phyloP scores from a whole-genome alignment of 2,329 filamentous ascomycete genomes.

The Magnaporthales sp. region DNA sequence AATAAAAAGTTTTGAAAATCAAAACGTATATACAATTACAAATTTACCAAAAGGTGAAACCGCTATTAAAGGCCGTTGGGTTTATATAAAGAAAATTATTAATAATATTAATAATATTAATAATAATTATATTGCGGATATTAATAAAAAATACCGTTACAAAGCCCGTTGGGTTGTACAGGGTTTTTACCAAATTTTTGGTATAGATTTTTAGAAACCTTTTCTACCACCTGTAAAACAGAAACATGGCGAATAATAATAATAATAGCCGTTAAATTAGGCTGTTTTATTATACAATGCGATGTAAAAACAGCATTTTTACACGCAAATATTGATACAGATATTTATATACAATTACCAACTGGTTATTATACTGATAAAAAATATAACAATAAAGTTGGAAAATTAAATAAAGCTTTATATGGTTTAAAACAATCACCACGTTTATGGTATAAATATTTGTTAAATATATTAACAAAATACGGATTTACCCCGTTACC shows the following conservation, averaged over 20 bases:
- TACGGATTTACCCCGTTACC: not conserved
- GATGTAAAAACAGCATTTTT: not conserved
- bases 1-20: not conserved
- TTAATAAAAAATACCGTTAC: no score
- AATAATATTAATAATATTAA: no score
- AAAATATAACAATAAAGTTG: not conserved
- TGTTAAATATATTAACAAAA: not conserved
- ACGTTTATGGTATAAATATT: not conserved
- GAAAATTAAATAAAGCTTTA: not conserved
- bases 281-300: not conserved
- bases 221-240: no score
- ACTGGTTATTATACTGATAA: no score
- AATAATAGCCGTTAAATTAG: not conserved
- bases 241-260: not conserved
- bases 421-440: not conserved
- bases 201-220: no score
- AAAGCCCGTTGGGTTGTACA: no score
- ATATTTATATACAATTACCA: no score
- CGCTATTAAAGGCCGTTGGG: not conserved
- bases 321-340: not conserved
- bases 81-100: no score
- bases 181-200: no score
- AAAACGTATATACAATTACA: not conserved
- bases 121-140: no score
- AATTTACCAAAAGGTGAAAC: not conserved